phyloP scores from a whole-genome alignment of 306 rosid genomes.

The Cucurbita maxima region DNA sequence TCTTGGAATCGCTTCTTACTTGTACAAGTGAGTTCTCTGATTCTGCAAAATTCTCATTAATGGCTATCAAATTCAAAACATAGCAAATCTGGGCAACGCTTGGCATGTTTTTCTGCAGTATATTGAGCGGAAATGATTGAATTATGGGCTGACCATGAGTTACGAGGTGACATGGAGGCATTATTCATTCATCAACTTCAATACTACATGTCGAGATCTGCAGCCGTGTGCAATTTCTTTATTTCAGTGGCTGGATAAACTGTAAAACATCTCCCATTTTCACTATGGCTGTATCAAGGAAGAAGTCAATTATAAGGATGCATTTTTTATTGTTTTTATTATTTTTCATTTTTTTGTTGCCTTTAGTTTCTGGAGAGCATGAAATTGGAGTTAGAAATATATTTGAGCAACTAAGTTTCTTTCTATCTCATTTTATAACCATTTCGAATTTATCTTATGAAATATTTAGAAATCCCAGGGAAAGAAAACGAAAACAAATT shows the following conservation, averaged over 20 bases:
- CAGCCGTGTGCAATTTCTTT: background rate
- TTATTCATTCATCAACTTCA: background rate
- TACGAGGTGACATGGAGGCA: background rate
- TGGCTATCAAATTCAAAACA: background rate
- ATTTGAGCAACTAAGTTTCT: too few relatives aligned
- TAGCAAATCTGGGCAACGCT: background rate
- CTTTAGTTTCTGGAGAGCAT: background rate
- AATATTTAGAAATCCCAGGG: too few relatives aligned
- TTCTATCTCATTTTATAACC: too few relatives aligned
- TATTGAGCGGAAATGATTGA: background rate
- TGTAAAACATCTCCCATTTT: background rate
- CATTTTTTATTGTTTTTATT: too few relatives aligned
- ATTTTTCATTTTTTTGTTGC: background rate
- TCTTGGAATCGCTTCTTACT: conserved; percentile 49
- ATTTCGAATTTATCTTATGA: too few relatives aligned
- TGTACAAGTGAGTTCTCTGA: conserved; percentile 50
- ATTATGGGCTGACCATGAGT: background rate
- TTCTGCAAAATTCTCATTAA: background rate
- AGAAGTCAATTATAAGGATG: background rate
- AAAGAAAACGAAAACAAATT: too few relatives aligned
- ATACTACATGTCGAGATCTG: background rate
- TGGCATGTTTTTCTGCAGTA: background rate
- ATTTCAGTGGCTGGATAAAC: background rate
- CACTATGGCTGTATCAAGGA: background rate
- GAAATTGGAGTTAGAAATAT: too few relatives aligned